These are phyloP conservation scores for Rutstroemia sp. DNA, from an alignment of 2,329 filamentous ascomycete species.

Conservation along the genomic window DNA sequence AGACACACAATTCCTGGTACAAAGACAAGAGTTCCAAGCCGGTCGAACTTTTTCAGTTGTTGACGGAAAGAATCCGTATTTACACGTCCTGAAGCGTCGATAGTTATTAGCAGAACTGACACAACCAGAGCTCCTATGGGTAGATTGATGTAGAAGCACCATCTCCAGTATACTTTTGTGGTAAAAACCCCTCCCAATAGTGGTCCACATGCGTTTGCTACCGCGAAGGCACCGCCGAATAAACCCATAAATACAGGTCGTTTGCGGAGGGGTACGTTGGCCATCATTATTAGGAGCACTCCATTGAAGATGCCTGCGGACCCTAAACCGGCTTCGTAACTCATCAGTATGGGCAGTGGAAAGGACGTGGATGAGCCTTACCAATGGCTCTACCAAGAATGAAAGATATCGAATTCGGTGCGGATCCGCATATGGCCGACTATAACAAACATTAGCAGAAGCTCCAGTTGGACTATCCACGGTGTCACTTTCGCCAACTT, in stretches of 20 bases:
- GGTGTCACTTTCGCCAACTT: constrained; percentile 25
- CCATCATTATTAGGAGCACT: constrained; percentile 21
- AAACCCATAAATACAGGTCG: constrained; percentile 10
- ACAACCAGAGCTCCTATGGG: not conserved
- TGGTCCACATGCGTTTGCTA: constrained; percentile 20
- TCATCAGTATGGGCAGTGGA: not conserved
- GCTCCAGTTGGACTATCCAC: not conserved
- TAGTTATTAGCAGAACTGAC: constrained; percentile 1
- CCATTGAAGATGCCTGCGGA: constrained; percentile 21
- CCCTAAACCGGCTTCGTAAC: constrained; percentile 19
- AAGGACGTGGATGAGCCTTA: constrained; percentile 3
- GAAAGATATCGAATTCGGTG: constrained; percentile 28
- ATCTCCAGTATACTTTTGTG: constrained; percentile 33
- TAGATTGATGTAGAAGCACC: constrained; percentile 20
- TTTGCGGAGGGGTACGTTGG: constrained; percentile 11
- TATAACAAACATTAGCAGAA: constrained; percentile 9
- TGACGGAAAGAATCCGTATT: not conserved
- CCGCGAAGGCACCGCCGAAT: constrained; percentile 40
- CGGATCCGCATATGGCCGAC: constrained; percentile 28
- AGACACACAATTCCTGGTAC: constrained; percentile 27
- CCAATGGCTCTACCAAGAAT: constrained; percentile 31
- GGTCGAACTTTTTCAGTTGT: constrained; percentile 22
- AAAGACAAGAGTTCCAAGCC: constrained; percentile 30
- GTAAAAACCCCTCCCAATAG: constrained; percentile 29
- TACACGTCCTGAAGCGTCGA: not conserved